Evolutionary conservation across 148 eudicot genomes (phyloP), one percentile per base, ranked within the genome.

Genomic region (Rhododendron mucronatum): DNA sequence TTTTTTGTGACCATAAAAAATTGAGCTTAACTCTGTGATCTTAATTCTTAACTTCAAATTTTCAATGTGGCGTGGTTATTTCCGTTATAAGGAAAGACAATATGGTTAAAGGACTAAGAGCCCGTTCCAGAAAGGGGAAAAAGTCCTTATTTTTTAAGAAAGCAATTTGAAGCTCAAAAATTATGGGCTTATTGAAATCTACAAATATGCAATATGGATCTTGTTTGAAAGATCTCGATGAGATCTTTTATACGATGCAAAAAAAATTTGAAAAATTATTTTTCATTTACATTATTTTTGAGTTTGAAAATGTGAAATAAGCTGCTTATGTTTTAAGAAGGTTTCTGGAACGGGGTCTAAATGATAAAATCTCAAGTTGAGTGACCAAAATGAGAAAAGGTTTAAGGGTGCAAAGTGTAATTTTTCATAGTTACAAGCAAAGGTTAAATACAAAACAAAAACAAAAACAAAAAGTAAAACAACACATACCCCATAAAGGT

Each of bases 401-500:
- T 69, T 69, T 12, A 69, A 30, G 3, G 15, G 4, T 69, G 75
- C 75, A 28, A 69, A 69, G 75, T 13, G 16, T 69, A 28, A 30
- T 26, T 28, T n/a, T 13, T 12, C 75, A 28, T 11, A 69, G 37
- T 69, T 69, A 28, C 14, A 65, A n/a, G 14, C 74, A 28, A 69
- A 30, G 37, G 37, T 69, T 69, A 69, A 69, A 69, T 69, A 28
- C 15, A 69, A 69, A 84, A 18, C 82, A 67, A 80, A 77, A 84
- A 18, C 82, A 67, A 80, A 77, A 6, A 4, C 10, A 37, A 61
- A 13, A 61, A 26, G 30, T 55, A 18, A 33, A 45, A 53, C 0
- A 77, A 57, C 44, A 73, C 98, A 53, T 95, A 95, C 98, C 98
- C 98, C 96, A 95, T 51, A 94, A 78, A 35, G 98, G 98, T 79